These are phyloP conservation scores for Balamuthia mandrillaris DNA, from an alignment of 208 protist species.

Conservation along the genomic window DNA sequence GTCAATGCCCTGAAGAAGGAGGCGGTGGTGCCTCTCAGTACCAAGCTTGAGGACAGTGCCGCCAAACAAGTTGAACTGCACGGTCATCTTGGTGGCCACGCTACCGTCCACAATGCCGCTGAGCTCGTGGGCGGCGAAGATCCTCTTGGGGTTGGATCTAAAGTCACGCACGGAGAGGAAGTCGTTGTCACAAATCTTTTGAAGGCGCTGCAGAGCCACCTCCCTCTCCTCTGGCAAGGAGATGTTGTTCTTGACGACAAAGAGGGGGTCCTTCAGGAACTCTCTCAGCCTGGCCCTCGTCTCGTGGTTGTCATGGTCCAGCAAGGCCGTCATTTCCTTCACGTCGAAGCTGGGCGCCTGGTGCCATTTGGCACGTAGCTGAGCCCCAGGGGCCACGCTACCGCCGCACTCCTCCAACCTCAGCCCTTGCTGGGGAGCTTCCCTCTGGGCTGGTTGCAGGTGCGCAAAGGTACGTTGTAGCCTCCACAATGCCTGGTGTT, in stretches of 20 bases:
- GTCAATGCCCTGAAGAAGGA: constrained; percentile 66
- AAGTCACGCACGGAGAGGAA: constrained; percentile 62
- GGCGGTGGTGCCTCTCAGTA: constrained; percentile 65
- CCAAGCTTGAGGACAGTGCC: constrained; percentile 74
- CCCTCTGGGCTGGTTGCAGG: too few species aligned
- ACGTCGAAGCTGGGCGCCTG: constrained; percentile 1
- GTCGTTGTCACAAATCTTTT: constrained; percentile 46
- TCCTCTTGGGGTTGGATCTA: constrained; percentile 43
- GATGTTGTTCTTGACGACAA: constrained; percentile 29
- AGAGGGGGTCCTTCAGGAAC: neutral
- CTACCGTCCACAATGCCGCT: constrained; percentile 49
- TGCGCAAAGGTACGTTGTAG: too few species aligned
- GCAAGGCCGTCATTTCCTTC: neutral
- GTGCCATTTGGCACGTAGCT: neutral
- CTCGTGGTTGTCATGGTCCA: constrained; percentile 46
- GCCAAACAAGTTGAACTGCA: constrained; percentile 75
- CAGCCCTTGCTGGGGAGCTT: too few species aligned
- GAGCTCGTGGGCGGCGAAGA: constrained; percentile 64
- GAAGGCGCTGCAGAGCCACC: constrained; percentile 42
- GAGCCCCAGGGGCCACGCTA: too few species aligned
- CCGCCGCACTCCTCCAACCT: too few species aligned
- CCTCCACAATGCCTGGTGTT: too few species aligned
- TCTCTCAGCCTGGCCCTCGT: neutral
- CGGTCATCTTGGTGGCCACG: constrained; percentile 68
- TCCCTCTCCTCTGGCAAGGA: constrained; percentile 40